Evolutionary conservation across 2,329 filamentous ascomycete genomes (phyloP), one percentile per base, ranked within the genome.

Genomic region (Neobulgaria alba): DNA sequence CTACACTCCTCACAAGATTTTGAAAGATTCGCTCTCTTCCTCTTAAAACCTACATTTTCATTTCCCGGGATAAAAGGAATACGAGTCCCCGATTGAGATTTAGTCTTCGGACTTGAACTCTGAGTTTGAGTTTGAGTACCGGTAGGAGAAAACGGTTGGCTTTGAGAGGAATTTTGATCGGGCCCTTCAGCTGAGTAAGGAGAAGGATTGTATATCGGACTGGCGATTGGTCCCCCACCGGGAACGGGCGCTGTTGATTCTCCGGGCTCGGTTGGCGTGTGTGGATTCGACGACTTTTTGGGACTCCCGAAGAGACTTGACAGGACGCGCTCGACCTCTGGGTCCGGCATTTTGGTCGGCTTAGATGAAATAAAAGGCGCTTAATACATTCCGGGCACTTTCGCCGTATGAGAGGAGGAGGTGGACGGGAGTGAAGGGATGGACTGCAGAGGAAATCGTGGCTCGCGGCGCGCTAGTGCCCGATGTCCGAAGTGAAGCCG

Each of bases 1-100:
- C 74, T 66, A 51, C 74, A 75, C 50, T 73, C 69, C 42, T 68
- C 69, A 54, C 72, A 75, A 3, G 70, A 73, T 54, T 75, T 75
- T n/a, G n/a, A n/a, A n/a, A n/a, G n/a, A n/a, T n/a, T n/a, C n/a
- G n/a, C n/a, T n/a, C n/a, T n/a, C n/a, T n/a, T n/a, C n/a, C n/a
- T n/a, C n/a, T n/a, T n/a, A n/a, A n/a, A n/a, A n/a, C n/a, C n/a
- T n/a, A n/a, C n/a, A n/a, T n/a, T n/a, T n/a, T n/a, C n/a, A n/a
- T n/a, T n/a, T n/a, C n/a, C n/a, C n/a, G n/a, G n/a, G 46, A 74
- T 72, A 3, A 72, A 72, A 5, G 72, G 61, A 2, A 71, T 69
- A 21, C 72, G 29, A 8, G 36, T 41, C 10, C 46, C 34, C n/a
- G 43, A 43, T 2, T 16, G 17, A 5, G 32, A 15, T 33, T 15